phyloP scores from a whole-genome alignment of 495 filamentous ascomycete species.

The Penicillium taxi region DNA sequence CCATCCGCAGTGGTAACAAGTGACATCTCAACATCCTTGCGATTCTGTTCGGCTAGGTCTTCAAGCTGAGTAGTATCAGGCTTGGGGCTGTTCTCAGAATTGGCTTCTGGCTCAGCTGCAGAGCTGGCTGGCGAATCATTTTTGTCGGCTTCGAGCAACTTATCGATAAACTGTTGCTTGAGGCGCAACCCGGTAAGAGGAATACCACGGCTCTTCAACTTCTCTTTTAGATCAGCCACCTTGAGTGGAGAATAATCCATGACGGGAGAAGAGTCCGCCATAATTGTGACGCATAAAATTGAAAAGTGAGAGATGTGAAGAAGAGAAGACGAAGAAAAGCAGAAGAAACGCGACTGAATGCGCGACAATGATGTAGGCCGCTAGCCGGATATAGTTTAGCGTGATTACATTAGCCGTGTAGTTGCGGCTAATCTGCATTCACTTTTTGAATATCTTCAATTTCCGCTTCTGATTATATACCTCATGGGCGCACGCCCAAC shows the following conservation, averaged over 20 bases:
- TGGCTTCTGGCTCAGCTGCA: slow-evolving; percentile 5
- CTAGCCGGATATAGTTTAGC: slow-evolving; percentile 16
- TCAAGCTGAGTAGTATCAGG: slow-evolving; percentile 7
- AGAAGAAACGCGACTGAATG: slow-evolving; percentile 25
- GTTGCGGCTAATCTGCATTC: no score
- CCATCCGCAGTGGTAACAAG: neutral
- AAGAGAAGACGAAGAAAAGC: slow-evolving; percentile 6
- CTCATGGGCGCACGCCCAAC: slow-evolving; percentile 8
- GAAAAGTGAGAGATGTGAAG: neutral
- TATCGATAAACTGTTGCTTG: slow-evolving; percentile 43
- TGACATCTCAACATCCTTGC: slow-evolving; percentile 2
- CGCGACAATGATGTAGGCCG: slow-evolving; percentile 24
- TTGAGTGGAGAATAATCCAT: slow-evolving; percentile 46
- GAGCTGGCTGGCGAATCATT: slow-evolving; percentile 12
- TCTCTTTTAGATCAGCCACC: slow-evolving; percentile 46
- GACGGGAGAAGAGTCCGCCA: slow-evolving; percentile 5
- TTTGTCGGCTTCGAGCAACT: slow-evolving; percentile 38
- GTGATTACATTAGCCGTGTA: no score
- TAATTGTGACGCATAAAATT: no score
- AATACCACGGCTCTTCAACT: slow-evolving; percentile 44
- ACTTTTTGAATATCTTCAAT: no score
- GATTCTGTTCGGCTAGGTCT: slow-evolving; percentile 1
- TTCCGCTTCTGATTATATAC: no score
- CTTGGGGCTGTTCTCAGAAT: slow-evolving; percentile 13
- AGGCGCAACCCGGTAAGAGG: slow-evolving; percentile 44